These are phyloP conservation scores for Alternaria rosae DNA, from an alignment of 2,329 filamentous ascomycete genomes.

Conservation along the genomic window DNA sequence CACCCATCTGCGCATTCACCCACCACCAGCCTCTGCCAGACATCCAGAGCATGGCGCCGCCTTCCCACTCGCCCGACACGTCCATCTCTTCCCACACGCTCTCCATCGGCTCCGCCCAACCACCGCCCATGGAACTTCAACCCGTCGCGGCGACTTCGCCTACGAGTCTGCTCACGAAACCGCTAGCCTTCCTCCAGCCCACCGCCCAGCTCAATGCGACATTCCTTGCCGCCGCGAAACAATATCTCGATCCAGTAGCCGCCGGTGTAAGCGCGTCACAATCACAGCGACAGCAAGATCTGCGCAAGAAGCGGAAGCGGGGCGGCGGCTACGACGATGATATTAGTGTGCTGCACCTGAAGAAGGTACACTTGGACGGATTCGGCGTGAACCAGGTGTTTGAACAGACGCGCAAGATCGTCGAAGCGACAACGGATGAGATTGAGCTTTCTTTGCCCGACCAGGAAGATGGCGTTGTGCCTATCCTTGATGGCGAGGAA, in stretches of 20 bases:
- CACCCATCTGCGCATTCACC: constrained; percentile 1
- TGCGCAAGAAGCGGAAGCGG: constrained; percentile 79
- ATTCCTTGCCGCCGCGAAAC: constrained; percentile 78
- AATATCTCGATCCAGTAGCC: constrained; percentile 80
- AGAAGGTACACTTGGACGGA: constrained; percentile 83
- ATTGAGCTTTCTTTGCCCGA: constrained; percentile 58
- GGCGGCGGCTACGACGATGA: constrained; percentile 58
- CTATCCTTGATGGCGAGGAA: constrained; percentile 32
- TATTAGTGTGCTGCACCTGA: constrained; percentile 71
- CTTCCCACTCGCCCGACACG: constrained; percentile 47
- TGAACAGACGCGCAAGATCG: constrained; percentile 88
- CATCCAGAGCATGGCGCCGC: constrained; percentile 40
- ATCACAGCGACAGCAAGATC: constrained; percentile 69
- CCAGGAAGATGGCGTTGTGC: constrained; percentile 26
- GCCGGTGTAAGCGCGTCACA: constrained; percentile 77
- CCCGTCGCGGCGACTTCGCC: constrained; percentile 57
- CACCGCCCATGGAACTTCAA: constrained; percentile 45
- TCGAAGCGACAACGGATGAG: constrained; percentile 68
- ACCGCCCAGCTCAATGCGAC: constrained; percentile 70
- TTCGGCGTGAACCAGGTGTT: constrained; percentile 91
- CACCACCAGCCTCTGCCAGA: not conserved
- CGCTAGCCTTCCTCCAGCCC: constrained; percentile 81
- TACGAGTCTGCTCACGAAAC: constrained; percentile 66
- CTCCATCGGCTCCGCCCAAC: constrained; percentile 46
- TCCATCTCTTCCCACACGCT: constrained; percentile 52